Conservation (phyloP, 345 rosid genomes). For the Populus deltoides region DNA sequence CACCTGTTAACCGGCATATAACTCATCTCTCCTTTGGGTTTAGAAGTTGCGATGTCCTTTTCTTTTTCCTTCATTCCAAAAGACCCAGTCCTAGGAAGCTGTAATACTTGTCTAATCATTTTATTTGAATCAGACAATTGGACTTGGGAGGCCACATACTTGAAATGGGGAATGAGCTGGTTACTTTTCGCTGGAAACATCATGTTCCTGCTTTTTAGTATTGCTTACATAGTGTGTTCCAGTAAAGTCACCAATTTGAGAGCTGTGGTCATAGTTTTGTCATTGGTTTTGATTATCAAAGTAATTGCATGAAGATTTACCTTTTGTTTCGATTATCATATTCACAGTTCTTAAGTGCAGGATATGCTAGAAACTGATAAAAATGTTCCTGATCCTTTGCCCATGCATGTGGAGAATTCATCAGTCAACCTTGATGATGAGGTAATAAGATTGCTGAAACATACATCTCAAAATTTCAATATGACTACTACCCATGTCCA, state of each 20-base stretch:
- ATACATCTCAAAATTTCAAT: constrained; percentile 1
- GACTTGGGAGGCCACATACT: not conserved
- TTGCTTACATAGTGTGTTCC: not conserved
- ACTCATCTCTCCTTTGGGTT: not conserved
- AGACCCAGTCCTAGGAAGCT: not conserved
- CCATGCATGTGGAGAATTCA: constrained; percentile 32
- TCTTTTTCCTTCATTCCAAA: not conserved
- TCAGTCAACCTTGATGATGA: constrained; percentile 43
- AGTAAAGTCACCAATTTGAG: not conserved
- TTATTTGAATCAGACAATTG: not conserved
- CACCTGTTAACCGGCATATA: not conserved
- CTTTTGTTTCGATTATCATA: constrained; percentile 10
- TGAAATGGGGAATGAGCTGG: not conserved
- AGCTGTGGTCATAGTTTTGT: not conserved
- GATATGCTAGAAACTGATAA: constrained; percentile 28
- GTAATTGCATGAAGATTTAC: not conserved
- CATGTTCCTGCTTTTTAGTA: not conserved
- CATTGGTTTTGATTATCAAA: not conserved
- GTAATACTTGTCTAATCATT: not conserved
- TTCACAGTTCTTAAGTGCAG: constrained; percentile 15
- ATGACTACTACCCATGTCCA: not conserved
- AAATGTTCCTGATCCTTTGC: constrained; percentile 24
- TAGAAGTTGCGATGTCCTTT: not conserved
- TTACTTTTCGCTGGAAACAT: not conserved
- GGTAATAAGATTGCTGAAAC: constrained; percentile 28